Percentiles rank a stretch among this genome's conserved stretches.
These are phyloP conservation scores for Ziziphus jujuba DNA, from an alignment of 306 rosid species.

Conservation along the genomic window DNA sequence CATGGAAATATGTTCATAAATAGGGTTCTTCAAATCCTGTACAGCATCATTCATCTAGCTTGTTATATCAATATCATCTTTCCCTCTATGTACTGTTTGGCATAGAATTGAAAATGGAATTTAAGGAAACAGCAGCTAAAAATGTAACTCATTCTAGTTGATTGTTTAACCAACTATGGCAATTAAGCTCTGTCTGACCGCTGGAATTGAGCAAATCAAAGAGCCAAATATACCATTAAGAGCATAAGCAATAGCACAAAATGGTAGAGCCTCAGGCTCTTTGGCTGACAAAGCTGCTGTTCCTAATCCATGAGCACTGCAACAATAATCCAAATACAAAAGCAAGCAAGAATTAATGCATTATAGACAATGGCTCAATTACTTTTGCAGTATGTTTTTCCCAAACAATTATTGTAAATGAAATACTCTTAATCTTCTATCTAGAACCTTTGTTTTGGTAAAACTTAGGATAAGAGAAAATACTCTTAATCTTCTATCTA, in stretches of 20 bases:
- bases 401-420: not conserved
- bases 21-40: not conserved
- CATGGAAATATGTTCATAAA: too few species aligned
- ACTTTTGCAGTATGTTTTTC: not conserved
- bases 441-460: not conserved
- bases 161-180: conserved; percentile 60
- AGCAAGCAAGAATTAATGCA: not conserved
- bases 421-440: not conserved
- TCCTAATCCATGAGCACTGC: conserved; percentile 93
- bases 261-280: conserved; percentile 98
- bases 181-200: conserved; percentile 71
- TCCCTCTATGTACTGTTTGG: not conserved
- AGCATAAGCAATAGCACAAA: conserved; percentile 93
- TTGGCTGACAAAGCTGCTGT: conserved; percentile 95
- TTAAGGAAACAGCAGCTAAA: too few species aligned
- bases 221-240: conserved; percentile 93
- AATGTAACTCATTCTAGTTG: too few species aligned
- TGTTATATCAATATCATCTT: not conserved
- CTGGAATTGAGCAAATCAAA: conserved; percentile 77
- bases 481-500: not conserved
- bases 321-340: conserved; percentile 20
- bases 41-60: not conserved
- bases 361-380: not conserved
- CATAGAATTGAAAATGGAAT: not conserved
- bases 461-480: not conserved